These are phyloP conservation scores for Apiotrichum porosum DNA, from an alignment of 1,284 basidiomycete species.

Conservation along the genomic window DNA sequence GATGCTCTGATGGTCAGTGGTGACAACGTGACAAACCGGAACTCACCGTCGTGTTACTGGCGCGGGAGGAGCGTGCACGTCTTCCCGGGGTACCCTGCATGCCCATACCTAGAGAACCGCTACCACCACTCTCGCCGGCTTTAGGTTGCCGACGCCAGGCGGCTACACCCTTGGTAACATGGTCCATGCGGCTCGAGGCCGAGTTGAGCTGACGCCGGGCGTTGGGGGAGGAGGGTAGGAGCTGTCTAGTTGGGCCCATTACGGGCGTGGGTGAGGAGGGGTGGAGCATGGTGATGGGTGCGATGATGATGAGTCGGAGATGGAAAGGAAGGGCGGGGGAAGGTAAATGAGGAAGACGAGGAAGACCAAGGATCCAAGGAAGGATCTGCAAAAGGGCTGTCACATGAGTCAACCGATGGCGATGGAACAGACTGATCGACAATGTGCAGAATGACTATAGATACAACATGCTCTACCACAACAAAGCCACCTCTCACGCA, in stretches of 20 bases:
- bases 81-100: conserved; percentile 25
- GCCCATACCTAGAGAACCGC: conserved; percentile 21
- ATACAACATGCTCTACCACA: conserved; percentile 6
- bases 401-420: too few species aligned
- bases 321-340: too few species aligned
- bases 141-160: conserved; percentile 1
- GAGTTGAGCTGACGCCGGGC: neutral
- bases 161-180: neutral
- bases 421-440: neutral
- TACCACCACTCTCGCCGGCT: neutral
- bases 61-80: neutral
- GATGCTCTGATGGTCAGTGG: neutral
- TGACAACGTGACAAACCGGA: neutral
- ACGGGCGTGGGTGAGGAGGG: conserved; percentile 1
- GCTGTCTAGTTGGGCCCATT: neutral
- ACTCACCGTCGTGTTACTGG: conserved; percentile 3
- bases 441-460: neutral
- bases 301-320: too few species aligned
- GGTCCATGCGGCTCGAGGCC: neutral
- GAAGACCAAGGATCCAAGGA: too few species aligned
- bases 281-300: neutral
- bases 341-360: neutral
- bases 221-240: conserved; percentile 3
- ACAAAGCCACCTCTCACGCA: conserved; percentile 10
- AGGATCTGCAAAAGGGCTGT: neutral